Conservation (phyloP, 345 rosid species). For the Moricandia arvensis region DNA sequence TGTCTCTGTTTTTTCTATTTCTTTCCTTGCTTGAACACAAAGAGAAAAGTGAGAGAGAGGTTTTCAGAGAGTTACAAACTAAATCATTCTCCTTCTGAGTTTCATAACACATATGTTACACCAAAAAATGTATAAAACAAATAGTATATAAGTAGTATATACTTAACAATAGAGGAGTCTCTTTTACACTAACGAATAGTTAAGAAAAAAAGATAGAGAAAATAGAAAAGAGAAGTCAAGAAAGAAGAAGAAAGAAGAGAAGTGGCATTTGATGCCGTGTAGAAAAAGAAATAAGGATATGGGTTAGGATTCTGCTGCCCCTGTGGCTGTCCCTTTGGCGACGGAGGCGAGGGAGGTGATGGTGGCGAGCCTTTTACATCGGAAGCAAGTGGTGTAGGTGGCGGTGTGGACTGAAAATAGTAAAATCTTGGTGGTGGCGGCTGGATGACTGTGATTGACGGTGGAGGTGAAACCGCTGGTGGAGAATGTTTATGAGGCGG, state of each 20-base stretch:
- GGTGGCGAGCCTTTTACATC: constrained; percentile 27
- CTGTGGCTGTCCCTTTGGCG: constrained; percentile 34
- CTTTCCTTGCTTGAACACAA: too few relatives aligned
- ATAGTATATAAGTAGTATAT: too few relatives aligned
- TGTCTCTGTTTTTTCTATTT: too few relatives aligned
- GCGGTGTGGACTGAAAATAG: constrained; percentile 35
- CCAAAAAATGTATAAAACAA: too few relatives aligned
- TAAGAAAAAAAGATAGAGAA: constrained; percentile 10
- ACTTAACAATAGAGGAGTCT: neutral
- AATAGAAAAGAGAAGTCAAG: constrained; percentile 8
- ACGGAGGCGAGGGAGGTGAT: constrained; percentile 14
- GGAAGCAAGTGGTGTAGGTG: constrained; percentile 23
- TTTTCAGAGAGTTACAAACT: too few relatives aligned
- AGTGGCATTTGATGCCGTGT: constrained; percentile 29
- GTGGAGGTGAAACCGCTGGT: constrained; percentile 22
- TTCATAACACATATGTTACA: too few relatives aligned
- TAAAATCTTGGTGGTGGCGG: constrained; percentile 38
- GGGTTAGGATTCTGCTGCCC: constrained; percentile 39
- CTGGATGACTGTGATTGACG: constrained; percentile 29
- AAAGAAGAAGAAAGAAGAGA: constrained; percentile 20
- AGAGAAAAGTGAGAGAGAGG: too few relatives aligned
- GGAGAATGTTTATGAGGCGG: constrained; percentile 11
- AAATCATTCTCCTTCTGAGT: too few relatives aligned
- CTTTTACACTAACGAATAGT: neutral
- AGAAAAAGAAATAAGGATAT: constrained; percentile 33